Evolutionary conservation across 2,329 filamentous ascomycete species (phyloP), one percentile per base, ranked within the genome.

Genomic region (Trichoderma koningiopsis): DNA sequence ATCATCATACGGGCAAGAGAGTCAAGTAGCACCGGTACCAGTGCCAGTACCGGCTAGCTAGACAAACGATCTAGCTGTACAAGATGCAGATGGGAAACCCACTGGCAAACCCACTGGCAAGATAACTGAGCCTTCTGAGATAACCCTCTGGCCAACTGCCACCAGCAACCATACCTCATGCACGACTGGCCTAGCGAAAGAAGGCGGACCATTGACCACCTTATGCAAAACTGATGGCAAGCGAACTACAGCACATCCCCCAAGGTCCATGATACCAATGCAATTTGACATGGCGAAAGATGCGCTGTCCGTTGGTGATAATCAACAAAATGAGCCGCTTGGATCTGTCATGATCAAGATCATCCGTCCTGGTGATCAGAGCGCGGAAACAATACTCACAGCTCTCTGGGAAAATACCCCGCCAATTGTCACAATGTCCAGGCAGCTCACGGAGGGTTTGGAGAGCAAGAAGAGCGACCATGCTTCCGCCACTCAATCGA

Each of bases 331-430:
- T 22, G 65, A 53, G 13, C 22, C 65, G 29, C 53, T 56, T 4
- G 37, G 47, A 14, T 72, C 69, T 59, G 57, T 73, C 8, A 56
- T 75, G 22, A 69, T 76, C 29, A 77, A 74, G 16, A 69, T 78
- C 6, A 73, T 76, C 49, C 69, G 73, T 19, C 69, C 76, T 24
- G 71, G 72, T 13, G 70, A 73, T 11, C 70, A 71, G 11, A 68
- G 71, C 13, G 72, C 74, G 10, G 61, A 72, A 56, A 77, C 73
- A 0, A 72, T 71, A 16, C 49, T 72, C 11, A 31, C 73, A 47
- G 72, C 73, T 3, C 55, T 73, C 10, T 72, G 47, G 62, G 68
- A 71, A 31, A 61, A 62, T 13, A 52, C 68, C n/a, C 71, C 73
- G 11, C 70, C 62, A 37, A 65, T 65, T 31, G 70, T 70, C 24